Base-by-base conservation (phyloP, 345 rosid species). In the Angophora floribunda region DNA sequence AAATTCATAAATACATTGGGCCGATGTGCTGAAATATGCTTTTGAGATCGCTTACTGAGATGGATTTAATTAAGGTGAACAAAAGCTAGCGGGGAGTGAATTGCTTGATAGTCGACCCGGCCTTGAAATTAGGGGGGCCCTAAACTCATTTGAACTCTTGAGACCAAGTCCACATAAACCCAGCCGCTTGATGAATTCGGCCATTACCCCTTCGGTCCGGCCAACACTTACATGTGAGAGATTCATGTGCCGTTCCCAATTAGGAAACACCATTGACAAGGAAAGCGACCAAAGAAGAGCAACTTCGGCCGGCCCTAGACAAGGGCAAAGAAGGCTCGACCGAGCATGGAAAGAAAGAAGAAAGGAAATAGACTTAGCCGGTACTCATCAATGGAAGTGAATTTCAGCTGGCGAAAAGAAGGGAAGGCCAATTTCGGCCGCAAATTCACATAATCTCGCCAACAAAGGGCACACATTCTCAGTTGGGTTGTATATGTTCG, bases 11-110 rank as follows among this genome's bases (percentile, higher is more conserved):
- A 52, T 52, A 17, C 57, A 52, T 22, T 52, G 19, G 24, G 4
- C 22, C 24, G 4, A 52, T 52, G 57, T 0, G 22, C 57, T 17
- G 57, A 52, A 52, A 52, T 52, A 52, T 52, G 41, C 41, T 36
- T 0, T 17, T 52, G 57, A 52, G 9, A 52, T 52, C 19, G 57
- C 57, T 52, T 0, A 0, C 22, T 0, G 4, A 52, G 24, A 21
- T 52, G 24, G 49, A 22, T 16, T 17, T 52, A 52, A 8, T 52
- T 52, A 52, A 52, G 55, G 55, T 52, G 22, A 19, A 52, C 4
- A 21, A 8, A 52, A 52, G 55, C 9, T 52, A 21, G 17, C 21
- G 55, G 22, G 3, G 55, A 52, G 17, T 52, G 9, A 52, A 52
- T 52, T 52, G 55, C 0, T 3, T 52, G 55, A 47, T 47, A 47